phyloP scores from a whole-genome alignment of 805 yeast genomes.

The Candida boleticola region DNA sequence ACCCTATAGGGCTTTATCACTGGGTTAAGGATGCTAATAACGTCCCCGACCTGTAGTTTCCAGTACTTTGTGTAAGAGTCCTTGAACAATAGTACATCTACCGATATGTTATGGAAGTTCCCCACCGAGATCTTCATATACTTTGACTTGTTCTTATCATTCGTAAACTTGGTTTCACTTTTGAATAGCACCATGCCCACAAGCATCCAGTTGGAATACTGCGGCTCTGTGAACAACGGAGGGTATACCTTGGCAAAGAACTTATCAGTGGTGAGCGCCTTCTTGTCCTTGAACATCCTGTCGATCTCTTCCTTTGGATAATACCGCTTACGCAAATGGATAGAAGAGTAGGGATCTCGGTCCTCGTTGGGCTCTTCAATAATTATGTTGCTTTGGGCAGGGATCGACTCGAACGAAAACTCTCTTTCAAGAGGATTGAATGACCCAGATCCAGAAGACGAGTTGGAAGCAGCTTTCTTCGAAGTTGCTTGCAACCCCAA shows the following conservation, averaged over 20 bases:
- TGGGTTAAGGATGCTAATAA: constrained; percentile 77
- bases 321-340: constrained; percentile 41
- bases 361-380: constrained; percentile 13
- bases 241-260: constrained; percentile 64
- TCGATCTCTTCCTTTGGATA: constrained; percentile 35
- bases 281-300: constrained; percentile 44
- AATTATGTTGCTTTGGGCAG: constrained; percentile 7
- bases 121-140: constrained; percentile 65
- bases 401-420: constrained; percentile 22
- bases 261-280: constrained; percentile 56
- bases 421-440: constrained; percentile 21
- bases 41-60: constrained; percentile 72
- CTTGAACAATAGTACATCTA: constrained; percentile 65
- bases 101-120: constrained; percentile 56
- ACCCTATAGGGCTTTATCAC: constrained; percentile 34
- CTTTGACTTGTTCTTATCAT: constrained; percentile 36
- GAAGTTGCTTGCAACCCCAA: background rate
- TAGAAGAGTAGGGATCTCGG: constrained; percentile 17
- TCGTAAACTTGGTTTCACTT: constrained; percentile 48
- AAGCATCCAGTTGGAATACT: constrained; percentile 73
- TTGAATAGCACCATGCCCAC: constrained; percentile 68
- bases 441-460: background rate
- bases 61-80: constrained; percentile 67
- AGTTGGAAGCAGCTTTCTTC: constrained; percentile 9
- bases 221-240: constrained; percentile 68